A percentile compares a stretch with the other conserved stretches of the same genome.
Conservation (phyloP, 257 asterid species). For the Solanum chmielewskii region DNA sequence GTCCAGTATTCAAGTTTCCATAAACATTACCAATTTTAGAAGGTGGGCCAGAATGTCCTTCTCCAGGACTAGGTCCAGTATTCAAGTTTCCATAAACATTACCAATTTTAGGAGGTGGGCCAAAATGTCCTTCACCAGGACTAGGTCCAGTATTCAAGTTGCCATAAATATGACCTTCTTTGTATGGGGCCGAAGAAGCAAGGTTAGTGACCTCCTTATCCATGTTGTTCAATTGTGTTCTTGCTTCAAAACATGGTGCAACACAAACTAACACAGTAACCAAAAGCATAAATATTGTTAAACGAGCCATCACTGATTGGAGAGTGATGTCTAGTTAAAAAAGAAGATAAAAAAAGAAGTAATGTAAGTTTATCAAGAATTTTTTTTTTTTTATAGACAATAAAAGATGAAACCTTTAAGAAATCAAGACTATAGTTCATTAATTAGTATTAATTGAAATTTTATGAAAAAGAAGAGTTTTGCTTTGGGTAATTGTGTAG, state of each 20-base stretch:
- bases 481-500: conserved; percentile 3
- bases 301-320: not conserved
- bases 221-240: not conserved
- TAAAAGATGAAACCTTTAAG: not conserved
- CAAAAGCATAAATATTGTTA: not conserved
- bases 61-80: too few species aligned
- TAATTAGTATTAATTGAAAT: too few species aligned
- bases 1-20: too few species aligned
- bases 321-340: not conserved
- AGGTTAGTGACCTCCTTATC: not conserved
- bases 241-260: not conserved
- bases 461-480: not conserved
- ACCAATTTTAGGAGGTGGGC: too few species aligned
- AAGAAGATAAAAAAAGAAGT: not conserved
- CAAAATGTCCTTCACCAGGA: too few species aligned
- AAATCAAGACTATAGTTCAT: not conserved
- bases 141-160: too few species aligned
- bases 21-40: too few species aligned
- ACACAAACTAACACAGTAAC: not conserved
- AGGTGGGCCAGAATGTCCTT: too few species aligned
- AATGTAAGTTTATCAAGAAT: not conserved
- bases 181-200: too few species aligned
- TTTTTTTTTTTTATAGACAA: not conserved
- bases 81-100: too few species aligned
- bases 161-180: too few species aligned